Base-by-base conservation (phyloP, 805 yeast genomes). In the Suhomyces emberorum region DNA sequence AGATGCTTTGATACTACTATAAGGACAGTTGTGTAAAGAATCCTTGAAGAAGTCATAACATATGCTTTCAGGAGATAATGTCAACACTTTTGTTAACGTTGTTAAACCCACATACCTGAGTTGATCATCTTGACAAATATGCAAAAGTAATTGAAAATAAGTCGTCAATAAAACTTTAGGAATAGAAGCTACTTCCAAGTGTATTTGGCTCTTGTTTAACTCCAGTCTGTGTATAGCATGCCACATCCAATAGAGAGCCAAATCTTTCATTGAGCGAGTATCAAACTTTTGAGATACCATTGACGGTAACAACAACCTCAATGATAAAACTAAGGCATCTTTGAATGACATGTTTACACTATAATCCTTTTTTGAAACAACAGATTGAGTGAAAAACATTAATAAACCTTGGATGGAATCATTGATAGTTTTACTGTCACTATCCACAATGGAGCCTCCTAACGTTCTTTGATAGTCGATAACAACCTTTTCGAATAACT, bases 1-100 rank as follows among this genome's bases (percentile, higher is more conserved):
- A 3, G 78, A 78, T 16, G 81, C 69, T 47, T 79, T 78, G 15
- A 77, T 74, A 26, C 74, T 72, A 26, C 71, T 77, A 51, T 71
- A 77, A 2, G 93, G 89, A 51, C 91, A 83, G 34, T 74, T 66
- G 19, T 66, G 62, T 34, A 91, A 64, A 0, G 88, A 70, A 51
- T 86, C 88, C 16, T 69, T 52, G 11, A 87, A 62, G 52, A 83
- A 85, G 3, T 65, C 63, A 57, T 77, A 86, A 0, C 83, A 60
- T 9, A 69, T 58, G 1, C 65, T 63, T 41, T 84, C 86, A 0
- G 80, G 75, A 21, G 79, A 57, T 15, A 73, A 53, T 7, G 83
- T 72, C 46, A 91, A 61, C 2, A 86, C 51, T 46, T 79, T 79
- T 1, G 84, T 78, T 23, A 87, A 58, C 28, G 86, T 62, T 0